phyloP scores from a whole-genome alignment of 345 rosid species.

The Turritis glabra region DNA sequence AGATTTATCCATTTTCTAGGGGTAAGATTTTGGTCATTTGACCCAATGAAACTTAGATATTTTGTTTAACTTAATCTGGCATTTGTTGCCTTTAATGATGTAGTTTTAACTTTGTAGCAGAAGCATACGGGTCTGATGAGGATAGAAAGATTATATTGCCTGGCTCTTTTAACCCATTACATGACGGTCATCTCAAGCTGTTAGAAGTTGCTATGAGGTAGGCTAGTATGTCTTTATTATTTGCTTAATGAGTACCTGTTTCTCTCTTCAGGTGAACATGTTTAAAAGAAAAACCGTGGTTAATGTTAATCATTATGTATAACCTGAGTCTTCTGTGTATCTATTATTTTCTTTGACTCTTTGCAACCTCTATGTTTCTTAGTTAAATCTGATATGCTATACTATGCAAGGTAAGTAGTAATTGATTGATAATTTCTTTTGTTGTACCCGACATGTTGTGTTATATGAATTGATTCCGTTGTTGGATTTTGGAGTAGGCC shows the following conservation, averaged over 20 bases:
- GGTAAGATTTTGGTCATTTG: conserved; percentile 50
- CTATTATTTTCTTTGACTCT: not conserved
- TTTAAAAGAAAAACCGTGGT: not conserved
- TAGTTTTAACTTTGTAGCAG: conserved; percentile 44
- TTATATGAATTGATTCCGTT: no score
- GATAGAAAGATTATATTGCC: conserved; percentile 80
- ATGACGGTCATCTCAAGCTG: conserved; percentile 88
- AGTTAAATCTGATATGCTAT: conserved; percentile 16
- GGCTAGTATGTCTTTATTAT: conserved; percentile 21
- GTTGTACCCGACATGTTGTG: not conserved
- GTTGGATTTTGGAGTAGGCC: conserved; percentile 11
- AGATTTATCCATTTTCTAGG: conserved; percentile 68
- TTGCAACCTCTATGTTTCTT: conserved; percentile 13
- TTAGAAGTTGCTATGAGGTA: conserved; percentile 92
- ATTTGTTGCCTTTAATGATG: conserved; percentile 26
- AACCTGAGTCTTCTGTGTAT: conserved; percentile 7
- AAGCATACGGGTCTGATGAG: conserved; percentile 37
- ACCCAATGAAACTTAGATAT: not conserved
- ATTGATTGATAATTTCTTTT: not conserved
- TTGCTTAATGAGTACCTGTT: not conserved
- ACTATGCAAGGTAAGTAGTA: not conserved
- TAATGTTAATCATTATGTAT: not conserved
- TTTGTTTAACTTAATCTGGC: not conserved
- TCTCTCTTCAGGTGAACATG: not conserved
- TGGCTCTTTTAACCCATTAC: conserved; percentile 95